phyloP scores from a whole-genome alignment of 805 yeast genomes.

The Torulaspora quercuum region DNA sequence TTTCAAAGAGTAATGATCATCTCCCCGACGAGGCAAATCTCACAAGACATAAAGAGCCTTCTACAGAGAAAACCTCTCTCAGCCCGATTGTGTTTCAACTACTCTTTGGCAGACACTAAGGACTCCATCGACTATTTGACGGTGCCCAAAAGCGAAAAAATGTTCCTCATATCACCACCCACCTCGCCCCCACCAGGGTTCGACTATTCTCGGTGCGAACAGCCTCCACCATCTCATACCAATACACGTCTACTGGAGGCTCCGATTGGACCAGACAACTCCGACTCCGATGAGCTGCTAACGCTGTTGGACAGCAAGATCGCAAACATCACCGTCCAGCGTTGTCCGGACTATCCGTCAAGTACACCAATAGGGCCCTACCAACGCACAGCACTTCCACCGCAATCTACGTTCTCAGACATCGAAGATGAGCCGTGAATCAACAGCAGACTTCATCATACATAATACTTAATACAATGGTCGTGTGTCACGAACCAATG shows the following conservation, averaged over 20 bases:
- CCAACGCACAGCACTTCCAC: conserved; percentile 38
- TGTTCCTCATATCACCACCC: conserved; percentile 43
- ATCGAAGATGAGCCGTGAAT: conserved; percentile 14
- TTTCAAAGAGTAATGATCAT: conserved; percentile 27
- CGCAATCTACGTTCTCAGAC: conserved; percentile 40
- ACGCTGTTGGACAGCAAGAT: conserved; percentile 20
- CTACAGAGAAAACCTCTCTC: conserved; percentile 2
- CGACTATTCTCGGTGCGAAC: conserved; percentile 39
- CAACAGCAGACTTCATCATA: too few species aligned
- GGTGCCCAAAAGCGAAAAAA: conserved; percentile 35
- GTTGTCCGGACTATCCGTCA: conserved; percentile 12
- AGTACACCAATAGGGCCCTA: conserved; percentile 14
- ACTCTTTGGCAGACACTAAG: conserved; percentile 19
- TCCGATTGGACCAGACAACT: too few species aligned
- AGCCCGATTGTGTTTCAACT: conserved; percentile 10
- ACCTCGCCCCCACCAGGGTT: conserved; percentile 43
- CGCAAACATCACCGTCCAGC: conserved; percentile 25
- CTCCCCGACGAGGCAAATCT: conserved; percentile 17
- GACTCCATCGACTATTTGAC: conserved; percentile 25
- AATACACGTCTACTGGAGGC: conserved; percentile 15
- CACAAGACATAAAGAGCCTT: conserved; percentile 3
- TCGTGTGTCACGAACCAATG: conserved; percentile 12
- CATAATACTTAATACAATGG: not conserved
- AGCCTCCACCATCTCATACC: conserved; percentile 31
- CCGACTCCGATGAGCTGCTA: conserved; percentile 10